A percentile compares a stretch with the other conserved stretches of the same genome.
These are phyloP conservation scores for Phytophthora cryptogea DNA, from an alignment of 352 stramenopile species.

Conservation along the genomic window DNA sequence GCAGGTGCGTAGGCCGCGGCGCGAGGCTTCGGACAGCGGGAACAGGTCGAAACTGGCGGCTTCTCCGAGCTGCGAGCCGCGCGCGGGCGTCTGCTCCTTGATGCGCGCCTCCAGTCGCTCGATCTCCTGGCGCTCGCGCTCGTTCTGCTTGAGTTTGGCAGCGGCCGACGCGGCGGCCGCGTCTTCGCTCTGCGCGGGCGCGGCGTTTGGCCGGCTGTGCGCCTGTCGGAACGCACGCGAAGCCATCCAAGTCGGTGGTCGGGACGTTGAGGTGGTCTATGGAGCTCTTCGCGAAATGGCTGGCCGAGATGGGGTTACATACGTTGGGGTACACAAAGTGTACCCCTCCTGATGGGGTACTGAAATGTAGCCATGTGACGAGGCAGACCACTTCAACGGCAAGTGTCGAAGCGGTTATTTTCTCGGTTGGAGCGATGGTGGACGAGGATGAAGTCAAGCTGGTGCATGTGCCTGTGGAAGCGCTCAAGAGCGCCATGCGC, in stretches of 20 bases:
- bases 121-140: constrained; percentile 75
- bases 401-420: constrained; percentile 1
- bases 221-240: constrained; percentile 39
- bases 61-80: constrained; percentile 77
- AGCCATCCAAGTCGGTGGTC: constrained; percentile 23
- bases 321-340: not conserved
- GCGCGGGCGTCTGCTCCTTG: constrained; percentile 69
- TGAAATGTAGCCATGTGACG: constrained; percentile 31
- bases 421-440: constrained; percentile 3
- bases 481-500: constrained; percentile 40
- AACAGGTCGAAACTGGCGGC: constrained; percentile 85
- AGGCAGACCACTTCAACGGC: constrained; percentile 24
- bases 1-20: constrained; percentile 69
- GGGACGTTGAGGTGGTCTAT: not conserved
- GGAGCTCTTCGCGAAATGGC: constrained; percentile 29
- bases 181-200: constrained; percentile 13
- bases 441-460: constrained; percentile 37
- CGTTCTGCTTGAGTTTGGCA: constrained; percentile 71
- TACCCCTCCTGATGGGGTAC: constrained; percentile 9
- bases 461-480: constrained; percentile 47
- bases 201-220: constrained; percentile 21
- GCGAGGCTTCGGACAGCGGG: constrained; percentile 81
- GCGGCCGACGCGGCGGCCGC: constrained; percentile 24
- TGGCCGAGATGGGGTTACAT: constrained; percentile 5
- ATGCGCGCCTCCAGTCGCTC: constrained; percentile 68